Evolutionary conservation across 495 filamentous ascomycete genomes (phyloP).

Genomic region (Halenospora varia): DNA sequence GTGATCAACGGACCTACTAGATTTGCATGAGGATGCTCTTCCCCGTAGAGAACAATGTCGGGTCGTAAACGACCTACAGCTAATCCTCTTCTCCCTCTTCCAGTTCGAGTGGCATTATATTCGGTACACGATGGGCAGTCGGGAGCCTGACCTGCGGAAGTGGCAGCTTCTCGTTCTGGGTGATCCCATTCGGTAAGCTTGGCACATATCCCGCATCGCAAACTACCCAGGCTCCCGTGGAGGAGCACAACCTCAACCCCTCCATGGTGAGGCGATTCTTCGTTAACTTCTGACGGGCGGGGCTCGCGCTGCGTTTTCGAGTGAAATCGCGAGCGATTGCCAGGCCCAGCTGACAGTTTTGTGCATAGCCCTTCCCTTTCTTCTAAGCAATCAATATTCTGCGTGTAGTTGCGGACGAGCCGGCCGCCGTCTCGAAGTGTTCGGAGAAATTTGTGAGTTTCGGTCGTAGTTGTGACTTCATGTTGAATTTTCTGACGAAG

Average conservation of each 20-base stretch:
- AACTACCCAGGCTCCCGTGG: slow-evolving; percentile 56
- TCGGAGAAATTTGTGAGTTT: slow-evolving; percentile 60
- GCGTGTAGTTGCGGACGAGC: slow-evolving; percentile 63
- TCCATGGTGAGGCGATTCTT: slow-evolving; percentile 21
- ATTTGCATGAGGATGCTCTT: slow-evolving; percentile 65
- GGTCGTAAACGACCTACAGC: slow-evolving; percentile 60
- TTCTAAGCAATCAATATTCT: slow-evolving; percentile 70
- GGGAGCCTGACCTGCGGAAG: slow-evolving; percentile 55
- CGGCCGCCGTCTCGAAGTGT: slow-evolving; percentile 57
- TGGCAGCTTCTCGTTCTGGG: slow-evolving; percentile 39
- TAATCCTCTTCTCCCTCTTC: slow-evolving; percentile 57
- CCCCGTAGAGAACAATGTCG: slow-evolving; percentile 67
- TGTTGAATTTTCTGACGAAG: slow-evolving; percentile 50
- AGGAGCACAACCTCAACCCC: slow-evolving; percentile 60
- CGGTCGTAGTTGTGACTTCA: slow-evolving; percentile 47
- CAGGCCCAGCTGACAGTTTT: slow-evolving; percentile 48
- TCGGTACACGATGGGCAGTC: slow-evolving; percentile 56
- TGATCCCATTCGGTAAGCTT: slow-evolving; percentile 57
- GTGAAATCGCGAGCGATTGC: slow-evolving; percentile 46
- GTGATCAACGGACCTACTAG: slow-evolving; percentile 56
- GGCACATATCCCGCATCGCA: slow-evolving; percentile 61
- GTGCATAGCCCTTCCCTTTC: slow-evolving; percentile 57
- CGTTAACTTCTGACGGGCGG: slow-evolving; percentile 11
- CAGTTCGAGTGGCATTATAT: slow-evolving; percentile 50
- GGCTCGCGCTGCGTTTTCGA: slow-evolving; percentile 18